A percentile compares a stretch with the other conserved stretches of the same genome.
phyloP scores from a whole-genome alignment of 176 grass and related monocot genomes.

The Carex parvula region DNA sequence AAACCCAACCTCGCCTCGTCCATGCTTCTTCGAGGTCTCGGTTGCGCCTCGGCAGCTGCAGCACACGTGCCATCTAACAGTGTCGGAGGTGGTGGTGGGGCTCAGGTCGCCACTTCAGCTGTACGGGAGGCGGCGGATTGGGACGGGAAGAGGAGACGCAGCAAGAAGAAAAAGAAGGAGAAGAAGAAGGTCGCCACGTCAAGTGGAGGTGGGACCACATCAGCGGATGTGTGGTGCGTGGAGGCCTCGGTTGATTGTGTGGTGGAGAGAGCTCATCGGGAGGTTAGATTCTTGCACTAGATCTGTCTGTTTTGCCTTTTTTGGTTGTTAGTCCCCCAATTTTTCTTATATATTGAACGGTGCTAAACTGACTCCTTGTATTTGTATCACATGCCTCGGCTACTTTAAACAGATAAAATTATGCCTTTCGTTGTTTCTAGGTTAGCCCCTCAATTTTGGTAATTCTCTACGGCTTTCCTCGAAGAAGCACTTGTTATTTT shows the following conservation, averaged over 20 bases:
- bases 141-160: slow-evolving; percentile 48
- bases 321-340: neutral
- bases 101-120: slow-evolving; percentile 17
- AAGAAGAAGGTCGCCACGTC: slow-evolving; percentile 7
- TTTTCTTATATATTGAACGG: neutral
- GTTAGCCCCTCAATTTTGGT: neutral
- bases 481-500: neutral
- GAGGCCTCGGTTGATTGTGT: slow-evolving; percentile 90
- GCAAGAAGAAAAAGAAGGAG: slow-evolving; percentile 49
- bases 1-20: slow-evolving; percentile 35
- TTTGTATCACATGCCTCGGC: neutral
- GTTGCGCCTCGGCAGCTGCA: slow-evolving; percentile 54
- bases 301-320: neutral
- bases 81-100: slow-evolving; percentile 4
- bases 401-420: neutral
- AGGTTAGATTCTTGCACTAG: slow-evolving; percentile 39
- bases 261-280: slow-evolving; percentile 60
- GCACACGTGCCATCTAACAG: slow-evolving; percentile 30
- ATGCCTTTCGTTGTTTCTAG: neutral
- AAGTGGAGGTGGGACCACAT: slow-evolving; percentile 21
- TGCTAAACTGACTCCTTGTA: neutral
- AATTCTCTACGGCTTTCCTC: neutral
- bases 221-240: slow-evolving; percentile 83
- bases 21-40: slow-evolving; percentile 59
- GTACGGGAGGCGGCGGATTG: slow-evolving; percentile 60